These are phyloP conservation scores for Salix caprea DNA, from an alignment of 345 rosid genomes.

Conservation along the genomic window DNA sequence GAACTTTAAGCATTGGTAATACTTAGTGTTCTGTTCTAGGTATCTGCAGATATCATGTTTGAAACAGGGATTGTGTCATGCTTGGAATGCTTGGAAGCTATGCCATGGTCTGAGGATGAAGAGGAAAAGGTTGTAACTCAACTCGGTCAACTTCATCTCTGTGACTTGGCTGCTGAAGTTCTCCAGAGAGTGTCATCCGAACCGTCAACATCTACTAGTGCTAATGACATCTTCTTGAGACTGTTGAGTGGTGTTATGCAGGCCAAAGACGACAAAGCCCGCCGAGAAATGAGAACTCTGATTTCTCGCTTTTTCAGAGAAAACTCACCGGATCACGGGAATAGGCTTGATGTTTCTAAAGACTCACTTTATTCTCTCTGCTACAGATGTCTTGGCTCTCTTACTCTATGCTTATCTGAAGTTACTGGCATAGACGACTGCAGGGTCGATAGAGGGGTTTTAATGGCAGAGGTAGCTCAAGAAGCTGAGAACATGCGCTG, in stretches of 20 bases:
- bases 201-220: conserved; percentile 46
- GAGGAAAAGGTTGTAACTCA: conserved; percentile 60
- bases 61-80: conserved; percentile 65
- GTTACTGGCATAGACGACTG: conserved; percentile 47
- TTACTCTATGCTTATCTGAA: conserved; percentile 75
- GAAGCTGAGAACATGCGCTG: conserved; percentile 91
- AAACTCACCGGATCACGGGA: conserved; percentile 42
- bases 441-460: conserved; percentile 52
- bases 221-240: conserved; percentile 64
- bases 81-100: conserved; percentile 83
- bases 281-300: conserved; percentile 77
- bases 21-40: conserved; percentile 35
- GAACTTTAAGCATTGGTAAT: conserved; percentile 4
- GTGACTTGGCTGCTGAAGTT: conserved; percentile 45
- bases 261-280: conserved; percentile 86
- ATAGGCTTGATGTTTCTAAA: conserved; percentile 51
- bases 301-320: conserved; percentile 65
- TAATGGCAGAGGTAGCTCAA: conserved; percentile 79
- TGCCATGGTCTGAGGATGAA: conserved; percentile 85
- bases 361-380: conserved; percentile 70
- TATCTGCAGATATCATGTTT: conserved; percentile 72
- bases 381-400: conserved; percentile 71
- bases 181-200: conserved; percentile 73
- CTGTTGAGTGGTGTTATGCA: conserved; percentile 64
- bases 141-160: conserved; percentile 67